A percentile compares a stretch with the other conserved stretches of the same genome.
Conservation (phyloP, 2,329 filamentous ascomycete genomes). For the Trichoderma asperellum region DNA sequence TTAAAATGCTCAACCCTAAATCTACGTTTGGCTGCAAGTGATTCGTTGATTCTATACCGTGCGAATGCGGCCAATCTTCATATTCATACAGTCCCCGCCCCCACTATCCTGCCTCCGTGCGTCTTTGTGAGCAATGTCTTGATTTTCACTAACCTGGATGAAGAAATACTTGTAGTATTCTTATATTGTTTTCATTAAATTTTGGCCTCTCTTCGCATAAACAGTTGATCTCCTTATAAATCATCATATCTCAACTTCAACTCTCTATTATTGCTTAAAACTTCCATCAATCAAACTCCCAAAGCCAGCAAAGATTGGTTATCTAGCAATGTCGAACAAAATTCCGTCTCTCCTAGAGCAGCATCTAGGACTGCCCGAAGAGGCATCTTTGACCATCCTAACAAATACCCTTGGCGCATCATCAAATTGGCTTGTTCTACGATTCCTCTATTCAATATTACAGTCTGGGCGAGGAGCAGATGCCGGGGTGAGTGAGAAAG, state of each 20-base stretch:
- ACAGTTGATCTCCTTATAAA: background rate
- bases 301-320: background rate
- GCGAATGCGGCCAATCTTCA: background rate
- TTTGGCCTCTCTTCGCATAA: background rate
- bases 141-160: background rate
- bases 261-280: background rate
- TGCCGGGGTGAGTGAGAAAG: conserved; percentile 32
- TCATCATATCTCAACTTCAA: background rate
- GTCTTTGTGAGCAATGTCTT: background rate
- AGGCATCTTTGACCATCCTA: conserved; percentile 65
- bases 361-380: conserved; percentile 62
- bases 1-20: no score
- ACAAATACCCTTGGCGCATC: conserved; percentile 69
- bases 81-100: conserved; percentile 30
- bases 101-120: conserved; percentile 9
- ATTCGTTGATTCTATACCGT: background rate
- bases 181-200: background rate
- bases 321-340: conserved; percentile 50
- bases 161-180: background rate
- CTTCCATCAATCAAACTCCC: no score
- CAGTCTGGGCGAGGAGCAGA: conserved; percentile 29
- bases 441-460: conserved; percentile 57
- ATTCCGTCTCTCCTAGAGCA: conserved; percentile 68
- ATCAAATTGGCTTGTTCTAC: conserved; percentile 67
- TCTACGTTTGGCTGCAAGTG: no score